Percentiles rank a stretch among this genome's conserved stretches.
Conservation (phyloP, 2,329 filamentous ascomycete species). For the Neofusicoccum cordaticola region DNA sequence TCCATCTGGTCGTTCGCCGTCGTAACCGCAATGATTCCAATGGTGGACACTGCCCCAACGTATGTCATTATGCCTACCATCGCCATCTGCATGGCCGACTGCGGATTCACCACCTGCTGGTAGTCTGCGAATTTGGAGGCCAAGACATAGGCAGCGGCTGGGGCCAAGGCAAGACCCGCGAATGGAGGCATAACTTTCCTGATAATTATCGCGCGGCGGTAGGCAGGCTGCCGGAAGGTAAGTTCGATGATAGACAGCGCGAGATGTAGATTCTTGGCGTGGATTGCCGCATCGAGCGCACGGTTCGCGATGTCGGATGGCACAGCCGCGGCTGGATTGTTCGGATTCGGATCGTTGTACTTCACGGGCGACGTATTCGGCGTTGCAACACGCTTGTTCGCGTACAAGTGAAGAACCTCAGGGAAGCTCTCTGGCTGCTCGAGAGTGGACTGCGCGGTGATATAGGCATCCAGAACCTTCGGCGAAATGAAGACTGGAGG, state of each 20-base stretch:
- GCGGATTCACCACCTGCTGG: constrained; percentile 74
- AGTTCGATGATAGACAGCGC: constrained; percentile 73
- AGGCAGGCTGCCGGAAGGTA: constrained; percentile 66
- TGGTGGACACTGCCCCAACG: constrained; percentile 72
- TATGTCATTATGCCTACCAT: constrained; percentile 83
- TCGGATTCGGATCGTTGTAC: constrained; percentile 57
- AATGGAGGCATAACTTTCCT: constrained; percentile 62
- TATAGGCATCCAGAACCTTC: constrained; percentile 68
- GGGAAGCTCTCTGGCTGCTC: constrained; percentile 74
- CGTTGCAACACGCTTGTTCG: constrained; percentile 72
- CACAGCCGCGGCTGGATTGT: constrained; percentile 58
- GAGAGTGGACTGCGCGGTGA: constrained; percentile 71
- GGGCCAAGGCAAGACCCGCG: constrained; percentile 55
- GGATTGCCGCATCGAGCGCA: constrained; percentile 77
- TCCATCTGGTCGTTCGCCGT: constrained; percentile 95
- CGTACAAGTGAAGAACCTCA: constrained; percentile 76
- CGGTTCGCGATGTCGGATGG: constrained; percentile 66
- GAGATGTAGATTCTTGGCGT: constrained; percentile 71
- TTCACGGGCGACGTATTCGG: constrained; percentile 53
- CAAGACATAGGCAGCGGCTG: constrained; percentile 66
- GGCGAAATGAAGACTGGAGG: constrained; percentile 78
- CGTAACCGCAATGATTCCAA: constrained; percentile 79
- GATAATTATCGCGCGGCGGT: constrained; percentile 64
- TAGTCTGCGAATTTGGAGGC: constrained; percentile 64
- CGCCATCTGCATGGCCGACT: constrained; percentile 71